Conservation (phyloP, 2,329 filamentous ascomycete species). For the Cytospora piceicola region DNA sequence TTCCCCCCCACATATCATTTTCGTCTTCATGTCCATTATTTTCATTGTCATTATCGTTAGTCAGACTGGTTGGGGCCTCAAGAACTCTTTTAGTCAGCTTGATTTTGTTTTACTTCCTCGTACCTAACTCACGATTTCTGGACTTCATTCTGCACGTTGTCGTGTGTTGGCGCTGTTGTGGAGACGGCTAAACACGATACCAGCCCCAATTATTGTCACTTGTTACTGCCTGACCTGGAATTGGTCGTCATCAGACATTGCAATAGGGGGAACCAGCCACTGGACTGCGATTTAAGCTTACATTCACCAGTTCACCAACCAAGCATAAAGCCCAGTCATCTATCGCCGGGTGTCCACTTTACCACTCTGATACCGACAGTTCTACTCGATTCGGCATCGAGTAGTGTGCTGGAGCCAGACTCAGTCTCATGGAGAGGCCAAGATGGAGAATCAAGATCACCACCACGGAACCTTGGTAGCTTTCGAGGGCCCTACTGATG, state of each 20-base stretch:
- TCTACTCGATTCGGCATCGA: neutral
- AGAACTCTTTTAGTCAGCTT: neutral
- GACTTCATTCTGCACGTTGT: neutral
- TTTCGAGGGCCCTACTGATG: constrained; percentile 60
- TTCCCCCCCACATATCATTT: constrained; percentile 5
- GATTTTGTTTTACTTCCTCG: constrained; percentile 19
- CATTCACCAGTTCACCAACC: neutral
- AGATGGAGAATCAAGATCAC: constrained; percentile 24
- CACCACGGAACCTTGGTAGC: constrained; percentile 59
- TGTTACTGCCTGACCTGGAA: neutral
- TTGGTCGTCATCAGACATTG: neutral
- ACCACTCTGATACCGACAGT: neutral
- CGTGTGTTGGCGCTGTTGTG: neutral
- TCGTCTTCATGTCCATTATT: constrained; percentile 8
- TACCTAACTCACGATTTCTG: constrained; percentile 4
- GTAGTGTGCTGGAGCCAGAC: neutral
- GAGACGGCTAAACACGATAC: neutral
- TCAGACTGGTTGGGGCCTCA: constrained; percentile 5
- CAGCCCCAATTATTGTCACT: neutral
- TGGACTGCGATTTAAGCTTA: neutral
- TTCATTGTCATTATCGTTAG: neutral
- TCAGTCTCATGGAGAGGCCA: neutral
- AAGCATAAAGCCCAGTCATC: neutral
- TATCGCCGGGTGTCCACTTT: neutral
- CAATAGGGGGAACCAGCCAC: neutral